Evolutionary conservation across 345 rosid genomes (phyloP), one percentile per base, ranked within the genome.

Genomic region (Euphorbia tirucalli): DNA sequence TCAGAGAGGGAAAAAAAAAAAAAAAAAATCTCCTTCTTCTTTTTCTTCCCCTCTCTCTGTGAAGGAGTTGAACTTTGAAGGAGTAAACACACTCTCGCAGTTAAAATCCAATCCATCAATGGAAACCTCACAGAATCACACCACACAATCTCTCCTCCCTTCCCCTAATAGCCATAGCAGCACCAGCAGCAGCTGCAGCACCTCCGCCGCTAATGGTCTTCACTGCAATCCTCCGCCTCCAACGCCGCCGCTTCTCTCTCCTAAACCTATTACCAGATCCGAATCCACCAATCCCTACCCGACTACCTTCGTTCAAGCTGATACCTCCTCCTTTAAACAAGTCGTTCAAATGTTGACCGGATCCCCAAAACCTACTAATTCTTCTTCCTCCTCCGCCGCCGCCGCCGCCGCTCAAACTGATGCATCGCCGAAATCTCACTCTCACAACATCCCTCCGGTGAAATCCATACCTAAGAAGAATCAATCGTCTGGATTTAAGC

Each of bases 331-430:
- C 25, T 95, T 95, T 87, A 95, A 95, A 59, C 98, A 92, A 79
- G 99, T 95, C 35, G 99, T 95, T 69, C 99, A 95, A 78, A 88
- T 95, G 98, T 84, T 95, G 24, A 95, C 99, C 61, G 99, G 99
- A 78, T 90, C 98, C 66, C 80, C 70, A 18, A 74, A 67, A 66
- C 77, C 83, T 68, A 44, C 75, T 59, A 22, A 71, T 3, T 35
- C n/a, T n/a, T n/a, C 44, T 10, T 41, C 44, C 44, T 6, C 44
- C 11, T 5, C 44, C 54, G 30, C 79, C 52, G 41, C 80, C 15
- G 4, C 63, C 44, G 21, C 72, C 68, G 27, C 52, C 44, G 1
- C 55, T 16, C 85, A 78, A 59, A 59, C 87, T 74, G 87, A 81
- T 72, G 65, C 82, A 5, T 56, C 84, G n/a, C 74, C 88, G 50